Base-by-base conservation (phyloP, 805 yeast genomes). In the Yamadazyma tumulicola region DNA sequence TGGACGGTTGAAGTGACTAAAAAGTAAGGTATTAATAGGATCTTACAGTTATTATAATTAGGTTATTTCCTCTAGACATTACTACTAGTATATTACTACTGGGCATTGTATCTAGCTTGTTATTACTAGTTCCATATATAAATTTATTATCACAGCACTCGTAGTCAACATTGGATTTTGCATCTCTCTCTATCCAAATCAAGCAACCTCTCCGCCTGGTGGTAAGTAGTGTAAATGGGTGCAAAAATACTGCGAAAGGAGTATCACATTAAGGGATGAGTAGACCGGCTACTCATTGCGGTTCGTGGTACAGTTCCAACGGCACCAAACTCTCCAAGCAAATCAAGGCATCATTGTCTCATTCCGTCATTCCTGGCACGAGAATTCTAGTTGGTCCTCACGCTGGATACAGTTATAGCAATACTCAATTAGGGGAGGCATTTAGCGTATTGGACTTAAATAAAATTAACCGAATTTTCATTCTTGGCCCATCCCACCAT, bases 401-500 rank as follows among this genome's bases (percentile, higher is more conserved):
- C 57, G 98, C 98, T 6, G 98, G 98, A 0, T 88, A 82, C 52
- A 52, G 82, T 4, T 93, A 82, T 54, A 81, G 94, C 25, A 96
- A 96, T 0, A 59, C 64, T 5, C 76, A 85, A 0, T 69, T 91
- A 46, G 93, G 89, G 0, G 79, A 84, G 52, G 75, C 95, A 0
- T 91, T 85, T 49, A 71, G 71, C 2, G 73, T 78, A 0, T 74
- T 91, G 73, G 95, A 85, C 49, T 55, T 78, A 1, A 45, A 70
- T 1, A 61, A 62, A 7, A 69, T 70, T 13, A 71, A 77, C 45
- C 66, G 91, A 13, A 75, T 93, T 1, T 85, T 93, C 46, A 65
- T 93, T 1, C 55, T 93, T 53, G 97, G 97, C 0, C 98, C 98
- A 0, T 84, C 96, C 0, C 98, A 93, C 54, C 95, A 85, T 56